Conservation (phyloP, 306 rosid species). For the Gillenia trifoliata region DNA sequence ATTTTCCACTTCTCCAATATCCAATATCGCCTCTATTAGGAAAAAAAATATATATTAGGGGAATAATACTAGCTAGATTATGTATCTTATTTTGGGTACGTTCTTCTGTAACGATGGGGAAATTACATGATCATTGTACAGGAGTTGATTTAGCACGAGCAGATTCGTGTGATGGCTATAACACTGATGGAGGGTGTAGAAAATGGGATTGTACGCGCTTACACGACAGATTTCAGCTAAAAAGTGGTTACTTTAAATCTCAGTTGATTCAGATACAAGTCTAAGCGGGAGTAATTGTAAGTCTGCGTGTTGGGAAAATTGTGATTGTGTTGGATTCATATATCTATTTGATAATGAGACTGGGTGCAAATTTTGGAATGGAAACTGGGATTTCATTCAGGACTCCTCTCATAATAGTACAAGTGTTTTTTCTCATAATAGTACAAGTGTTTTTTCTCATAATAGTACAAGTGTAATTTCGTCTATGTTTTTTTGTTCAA, state of each 20-base stretch:
- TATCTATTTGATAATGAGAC: background rate
- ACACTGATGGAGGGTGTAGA: background rate
- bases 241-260: background rate
- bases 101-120: background rate
- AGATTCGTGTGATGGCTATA: background rate
- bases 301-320: background rate
- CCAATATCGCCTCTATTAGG: too few relatives aligned
- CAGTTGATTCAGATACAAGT: background rate
- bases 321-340: constrained; percentile 8
- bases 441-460: too few relatives aligned
- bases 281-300: constrained; percentile 2
- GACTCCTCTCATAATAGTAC: background rate
- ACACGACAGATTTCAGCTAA: background rate
- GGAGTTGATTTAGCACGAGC: background rate
- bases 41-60: too few relatives aligned
- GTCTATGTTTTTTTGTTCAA: too few relatives aligned
- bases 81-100: too few relatives aligned
- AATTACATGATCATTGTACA: background rate
- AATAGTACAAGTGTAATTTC: too few relatives aligned
- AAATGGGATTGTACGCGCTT: background rate
- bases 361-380: constrained; percentile 10
- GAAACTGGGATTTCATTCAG: background rate
- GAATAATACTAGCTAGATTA: too few relatives aligned
- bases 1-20: too few relatives aligned
- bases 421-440: background rate